Evolutionary conservation across 2,329 filamentous ascomycete species (phyloP).

Genomic region (Ophiostoma sp.): DNA sequence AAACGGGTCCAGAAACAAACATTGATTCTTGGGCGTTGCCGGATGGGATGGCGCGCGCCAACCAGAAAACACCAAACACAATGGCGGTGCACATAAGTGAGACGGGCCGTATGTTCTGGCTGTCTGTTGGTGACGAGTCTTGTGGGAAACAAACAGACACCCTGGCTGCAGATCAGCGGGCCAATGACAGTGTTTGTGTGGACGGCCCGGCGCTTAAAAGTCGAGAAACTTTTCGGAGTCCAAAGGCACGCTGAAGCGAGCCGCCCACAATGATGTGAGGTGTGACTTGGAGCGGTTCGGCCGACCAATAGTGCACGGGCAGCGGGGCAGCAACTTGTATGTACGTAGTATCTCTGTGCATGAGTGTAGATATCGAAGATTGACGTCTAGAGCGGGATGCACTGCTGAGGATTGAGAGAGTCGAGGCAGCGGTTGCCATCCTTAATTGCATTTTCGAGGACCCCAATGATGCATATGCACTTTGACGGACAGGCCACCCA

Average conservation of each 20-base stretch:
- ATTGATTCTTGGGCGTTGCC: neutral
- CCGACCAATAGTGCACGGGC: constrained; percentile 7
- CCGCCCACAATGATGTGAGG: constrained; percentile 14
- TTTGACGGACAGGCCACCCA: neutral
- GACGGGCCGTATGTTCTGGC: constrained; percentile 11
- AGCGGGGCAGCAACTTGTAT: neutral
- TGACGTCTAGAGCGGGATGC: neutral
- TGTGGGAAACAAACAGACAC: constrained; percentile 11
- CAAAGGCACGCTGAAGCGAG: constrained; percentile 9
- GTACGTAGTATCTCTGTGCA: neutral
- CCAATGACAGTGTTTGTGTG: constrained; percentile 28
- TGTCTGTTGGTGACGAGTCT: constrained; percentile 10
- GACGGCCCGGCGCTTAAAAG: constrained; percentile 29
- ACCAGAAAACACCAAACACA: constrained; percentile 26
- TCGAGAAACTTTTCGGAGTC: constrained; percentile 10
- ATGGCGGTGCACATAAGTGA: neutral
- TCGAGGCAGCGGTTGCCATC: neutral
- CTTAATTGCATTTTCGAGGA: neutral
- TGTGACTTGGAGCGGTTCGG: constrained; percentile 12
- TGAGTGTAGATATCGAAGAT: neutral
- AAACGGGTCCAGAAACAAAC: neutral
- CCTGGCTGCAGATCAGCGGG: constrained; percentile 20
- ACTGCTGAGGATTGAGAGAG: neutral
- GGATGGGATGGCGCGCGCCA: constrained; percentile 40
- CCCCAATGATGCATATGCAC: neutral